phyloP scores from a whole-genome alignment of 805 yeast species.

The Pichia pseudocactophila region DNA sequence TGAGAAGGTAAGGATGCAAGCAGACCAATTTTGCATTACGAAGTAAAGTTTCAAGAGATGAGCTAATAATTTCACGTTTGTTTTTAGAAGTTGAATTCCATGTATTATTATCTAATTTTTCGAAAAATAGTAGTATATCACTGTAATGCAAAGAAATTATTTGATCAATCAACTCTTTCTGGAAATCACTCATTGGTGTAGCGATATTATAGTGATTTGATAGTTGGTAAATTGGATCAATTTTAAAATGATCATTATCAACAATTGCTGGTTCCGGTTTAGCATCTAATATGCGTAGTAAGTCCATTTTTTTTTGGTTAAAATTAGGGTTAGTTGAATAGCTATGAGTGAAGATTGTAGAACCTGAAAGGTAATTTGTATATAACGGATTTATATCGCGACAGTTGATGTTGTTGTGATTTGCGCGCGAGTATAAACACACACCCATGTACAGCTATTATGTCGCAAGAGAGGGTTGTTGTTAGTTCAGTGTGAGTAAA shows the following conservation, averaged over 20 bases:
- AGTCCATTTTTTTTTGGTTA: constrained; percentile 46
- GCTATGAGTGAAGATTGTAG: not conserved
- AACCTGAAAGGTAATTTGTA: not conserved
- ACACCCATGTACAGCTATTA: no score
- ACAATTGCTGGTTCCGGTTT: constrained; percentile 79
- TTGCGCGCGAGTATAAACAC: no score
- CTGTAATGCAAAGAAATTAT: constrained; percentile 86
- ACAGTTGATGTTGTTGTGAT: no score
- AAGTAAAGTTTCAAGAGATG: constrained; percentile 67
- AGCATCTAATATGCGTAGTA: constrained; percentile 66
- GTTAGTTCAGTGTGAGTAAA: not conserved
- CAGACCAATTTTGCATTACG: constrained; percentile 71
- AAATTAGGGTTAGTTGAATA: not conserved
- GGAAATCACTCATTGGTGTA: constrained; percentile 79
- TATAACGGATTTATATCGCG: no score
- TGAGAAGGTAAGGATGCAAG: constrained; percentile 80
- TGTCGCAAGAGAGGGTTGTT: no score
- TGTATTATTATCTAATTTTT: constrained; percentile 35
- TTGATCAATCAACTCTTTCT: constrained; percentile 82
- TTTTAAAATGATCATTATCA: constrained; percentile 40
- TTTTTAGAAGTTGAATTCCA: constrained; percentile 3
- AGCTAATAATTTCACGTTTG: constrained; percentile 45
- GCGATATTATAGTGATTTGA: constrained; percentile 68
- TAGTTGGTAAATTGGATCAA: constrained; percentile 26
- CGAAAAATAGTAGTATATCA: constrained; percentile 82